These are phyloP conservation scores for Phaeotremella fagi DNA, from an alignment of 768 basidiomycete species.

Conservation along the genomic window DNA sequence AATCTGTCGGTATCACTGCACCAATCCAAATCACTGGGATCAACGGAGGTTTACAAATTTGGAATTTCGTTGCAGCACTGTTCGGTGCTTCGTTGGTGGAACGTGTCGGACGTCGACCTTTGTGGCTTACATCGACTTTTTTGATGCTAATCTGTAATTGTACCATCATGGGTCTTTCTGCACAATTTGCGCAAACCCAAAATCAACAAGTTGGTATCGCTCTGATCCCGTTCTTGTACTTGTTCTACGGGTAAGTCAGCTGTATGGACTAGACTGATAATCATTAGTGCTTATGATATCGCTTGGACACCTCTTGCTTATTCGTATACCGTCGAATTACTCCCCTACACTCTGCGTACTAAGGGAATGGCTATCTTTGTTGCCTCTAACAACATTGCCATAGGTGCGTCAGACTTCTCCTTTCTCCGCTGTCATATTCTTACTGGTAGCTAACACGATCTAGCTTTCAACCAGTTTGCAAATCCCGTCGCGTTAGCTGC, in stretches of 20 bases:
- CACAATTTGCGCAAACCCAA: conserved; percentile 14
- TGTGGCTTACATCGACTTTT: conserved; percentile 32
- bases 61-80: conserved; percentile 29
- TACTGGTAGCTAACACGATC: no score
- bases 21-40: conserved; percentile 55
- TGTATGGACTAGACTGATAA: background rate
- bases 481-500: conserved; percentile 24
- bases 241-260: background rate
- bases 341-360: conserved; percentile 19
- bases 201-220: conserved; percentile 10
- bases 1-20: conserved; percentile 60
- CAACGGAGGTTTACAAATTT: conserved; percentile 63
- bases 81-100: conserved; percentile 17
- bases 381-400: background rate
- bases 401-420: no score
- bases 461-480: conserved; percentile 34
- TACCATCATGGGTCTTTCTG: conserved; percentile 26
- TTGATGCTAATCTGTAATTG: conserved; percentile 26
- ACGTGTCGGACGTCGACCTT: conserved; percentile 24
- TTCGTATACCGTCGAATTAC: conserved; percentile 16
- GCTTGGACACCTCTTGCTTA: conserved; percentile 3
- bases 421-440: no score
- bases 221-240: conserved; percentile 32
- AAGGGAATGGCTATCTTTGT: conserved; percentile 26
- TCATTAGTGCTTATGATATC: conserved; percentile 1